Base-by-base conservation (phyloP, 139 green algal genomes). In the Astrephomene gubernaculifera region DNA sequence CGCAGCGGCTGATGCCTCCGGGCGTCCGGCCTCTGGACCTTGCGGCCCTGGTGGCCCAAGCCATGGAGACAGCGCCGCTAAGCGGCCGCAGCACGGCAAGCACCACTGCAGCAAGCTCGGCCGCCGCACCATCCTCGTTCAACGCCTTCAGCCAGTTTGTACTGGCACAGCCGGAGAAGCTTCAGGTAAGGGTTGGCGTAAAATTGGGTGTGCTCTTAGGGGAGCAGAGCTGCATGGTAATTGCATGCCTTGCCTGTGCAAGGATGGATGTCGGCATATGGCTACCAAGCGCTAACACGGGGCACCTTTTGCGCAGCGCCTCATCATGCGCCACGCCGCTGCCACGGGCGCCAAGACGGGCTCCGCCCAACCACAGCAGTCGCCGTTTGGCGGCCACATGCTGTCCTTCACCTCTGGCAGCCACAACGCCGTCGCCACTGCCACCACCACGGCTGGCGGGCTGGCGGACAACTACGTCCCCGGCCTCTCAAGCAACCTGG, bases 91-190 rank as follows among this genome's bases (percentile, higher is more conserved):
- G 78, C 64, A 63, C 44, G 9, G 63, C 78, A 41, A 72, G 54
- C 78, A 84, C 78, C 2, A n/a, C n/a, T 4, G 22, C 29, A 10
- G 44, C 53, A 19, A 38, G 38, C 61, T 39, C 29, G 29, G 9
- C 19, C 35, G 14, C 33, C 52, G 35, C 5, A 12, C 8, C 43
- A 0, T n/a, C 43, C 21, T 74, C 63, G 0, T 84, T 84, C 35
- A 74, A 44, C 43, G 64, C 36, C 39, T 57, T 83, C 60, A 73
- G 39, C 60, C 39, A 72, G 8, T 87, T 87, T 54, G 79, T 87
- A n/a, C 60, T 90, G 72, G 86, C 81, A 1, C 80, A 90, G 49
- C 80, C 86, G 45, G 80, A 85, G 80, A 90, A 90, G 73, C 80
- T 90, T 36, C 71, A 78, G 61, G 76, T 83, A 14, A 7, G 75